Evolutionary conservation across 352 stramenopile genomes (phyloP), one percentile per base, ranked within the genome.

Genomic region (Saprolegnia diclina): DNA sequence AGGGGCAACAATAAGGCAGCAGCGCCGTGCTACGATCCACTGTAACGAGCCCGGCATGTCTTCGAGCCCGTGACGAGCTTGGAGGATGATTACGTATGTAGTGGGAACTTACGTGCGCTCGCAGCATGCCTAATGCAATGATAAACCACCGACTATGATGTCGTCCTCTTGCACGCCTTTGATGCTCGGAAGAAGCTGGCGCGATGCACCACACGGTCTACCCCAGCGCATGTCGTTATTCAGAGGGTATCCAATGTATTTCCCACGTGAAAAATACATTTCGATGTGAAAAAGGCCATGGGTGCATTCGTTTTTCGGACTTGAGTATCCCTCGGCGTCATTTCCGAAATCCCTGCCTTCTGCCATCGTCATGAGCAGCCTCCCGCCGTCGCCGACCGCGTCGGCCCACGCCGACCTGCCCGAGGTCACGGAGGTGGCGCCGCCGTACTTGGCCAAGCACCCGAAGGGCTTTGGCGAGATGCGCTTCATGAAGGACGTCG

Each of bases 381-480:
- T 48, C 18, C 55, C 55, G 18, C 55, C 55, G 55, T 48, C 55
- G 5, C 55, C 55, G 9, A 48, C 42, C 3, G 42, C 42, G 1
- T 48, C 42, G 42, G 5, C 35, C 18, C 32, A 45, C 35, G 24
- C 18, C 11, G 29, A 55, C n/a, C 57, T 66, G 35, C 57, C 57
- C 18, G 42, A 38, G 22, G 42, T 66, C 16, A 66, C 57, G 37
- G 57, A 66, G 32, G 24, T 48, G 11, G 35, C 48, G 40, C 57
- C 85, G 21, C 85, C 85, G 22, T 92, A 91, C 73, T 78, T 89
- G 64, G 72, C 74, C 26, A 92, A 92, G 65, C 85, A 92, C 75
- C 85, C 85, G 22, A 78, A 90, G 69, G 85, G 85, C 54, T 92
- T 92, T 68, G 85, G 85, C 53, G 80, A 91, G 48, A 92, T 92